Conservation (phyloP, 768 basidiomycete species). For the Tulasnella sp. region DNA sequence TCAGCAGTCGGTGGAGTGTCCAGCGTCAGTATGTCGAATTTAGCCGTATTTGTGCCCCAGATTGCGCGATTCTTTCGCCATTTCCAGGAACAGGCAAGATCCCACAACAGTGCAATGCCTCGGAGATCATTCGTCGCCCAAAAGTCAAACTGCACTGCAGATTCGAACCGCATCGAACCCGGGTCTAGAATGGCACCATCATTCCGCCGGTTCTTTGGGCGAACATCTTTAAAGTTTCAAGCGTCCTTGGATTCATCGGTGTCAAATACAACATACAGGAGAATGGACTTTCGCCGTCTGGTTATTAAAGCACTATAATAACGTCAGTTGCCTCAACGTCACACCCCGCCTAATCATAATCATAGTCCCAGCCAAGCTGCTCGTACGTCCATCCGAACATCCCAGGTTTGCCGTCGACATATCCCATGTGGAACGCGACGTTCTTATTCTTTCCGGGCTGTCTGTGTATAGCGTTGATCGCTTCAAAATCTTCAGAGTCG, state of each 20-base stretch:
- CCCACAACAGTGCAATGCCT: not conserved
- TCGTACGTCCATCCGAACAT: conserved; percentile 18
- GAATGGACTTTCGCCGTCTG: too few species aligned
- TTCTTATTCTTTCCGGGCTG: conserved; percentile 20
- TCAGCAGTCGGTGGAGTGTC: not conserved
- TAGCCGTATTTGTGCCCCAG: not conserved
- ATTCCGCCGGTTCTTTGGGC: too few species aligned
- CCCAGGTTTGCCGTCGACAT: not conserved
- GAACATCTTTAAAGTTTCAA: too few species aligned
- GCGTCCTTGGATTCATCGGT: too few species aligned
- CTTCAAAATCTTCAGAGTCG: conserved; percentile 6
- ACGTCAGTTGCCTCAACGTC: too few species aligned
- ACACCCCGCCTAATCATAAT: not conserved
- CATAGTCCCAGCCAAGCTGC: conserved; percentile 17
- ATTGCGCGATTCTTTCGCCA: not conserved
- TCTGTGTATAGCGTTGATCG: conserved; percentile 16
- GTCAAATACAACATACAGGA: too few species aligned
- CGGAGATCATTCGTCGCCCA: not conserved
- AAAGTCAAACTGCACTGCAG: too few species aligned
- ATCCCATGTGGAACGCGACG: not conserved
- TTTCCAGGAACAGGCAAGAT: not conserved
- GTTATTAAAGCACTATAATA: too few species aligned
- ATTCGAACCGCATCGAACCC: too few species aligned
- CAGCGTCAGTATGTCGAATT: conserved; percentile 3
- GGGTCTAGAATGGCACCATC: too few species aligned